Conservation (phyloP, 2,329 filamentous ascomycete genomes). For the Tolypocladium inflatum region DNA sequence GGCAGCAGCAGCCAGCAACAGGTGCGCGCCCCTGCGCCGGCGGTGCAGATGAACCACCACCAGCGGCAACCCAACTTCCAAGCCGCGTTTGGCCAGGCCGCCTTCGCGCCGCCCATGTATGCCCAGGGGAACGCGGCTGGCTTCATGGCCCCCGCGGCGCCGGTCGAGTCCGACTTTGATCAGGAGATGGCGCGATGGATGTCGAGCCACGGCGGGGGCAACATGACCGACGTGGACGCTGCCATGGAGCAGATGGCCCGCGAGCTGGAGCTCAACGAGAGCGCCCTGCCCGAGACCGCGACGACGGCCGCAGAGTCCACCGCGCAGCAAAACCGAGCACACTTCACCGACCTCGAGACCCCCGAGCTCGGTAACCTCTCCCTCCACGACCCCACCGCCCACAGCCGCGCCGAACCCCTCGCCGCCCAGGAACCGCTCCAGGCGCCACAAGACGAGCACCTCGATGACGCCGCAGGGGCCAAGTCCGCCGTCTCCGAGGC, state of each 20-base stretch:
- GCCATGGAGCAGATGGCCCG: conserved; percentile 33
- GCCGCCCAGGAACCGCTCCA: conserved; percentile 5
- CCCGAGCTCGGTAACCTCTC: conserved; percentile 23
- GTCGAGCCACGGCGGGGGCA: conserved; percentile 20
- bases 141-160: conserved; percentile 13
- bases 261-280: conserved; percentile 28
- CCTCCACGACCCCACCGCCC: conserved; percentile 8
- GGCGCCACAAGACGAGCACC: conserved; percentile 5
- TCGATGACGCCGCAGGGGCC: conserved; percentile 9
- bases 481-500: conserved; percentile 31
- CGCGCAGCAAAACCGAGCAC: background rate
- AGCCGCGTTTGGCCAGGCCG: conserved; percentile 18
- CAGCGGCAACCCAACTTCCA: conserved; percentile 18
- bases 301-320: background rate
- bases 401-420: conserved; percentile 1
- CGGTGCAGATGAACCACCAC: conserved; percentile 12
- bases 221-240: conserved; percentile 30
- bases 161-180: conserved; percentile 25
- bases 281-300: conserved; percentile 12
- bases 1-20: conserved; percentile 9
- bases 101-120: conserved; percentile 14
- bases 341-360: conserved; percentile 18
- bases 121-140: conserved; percentile 14
- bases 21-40: conserved; percentile 8
- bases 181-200: conserved; percentile 32